Evolutionary conservation across 805 yeast species (phyloP), one percentile per base, ranked within the genome.

Genomic region (Cyberlindnera japonica): DNA sequence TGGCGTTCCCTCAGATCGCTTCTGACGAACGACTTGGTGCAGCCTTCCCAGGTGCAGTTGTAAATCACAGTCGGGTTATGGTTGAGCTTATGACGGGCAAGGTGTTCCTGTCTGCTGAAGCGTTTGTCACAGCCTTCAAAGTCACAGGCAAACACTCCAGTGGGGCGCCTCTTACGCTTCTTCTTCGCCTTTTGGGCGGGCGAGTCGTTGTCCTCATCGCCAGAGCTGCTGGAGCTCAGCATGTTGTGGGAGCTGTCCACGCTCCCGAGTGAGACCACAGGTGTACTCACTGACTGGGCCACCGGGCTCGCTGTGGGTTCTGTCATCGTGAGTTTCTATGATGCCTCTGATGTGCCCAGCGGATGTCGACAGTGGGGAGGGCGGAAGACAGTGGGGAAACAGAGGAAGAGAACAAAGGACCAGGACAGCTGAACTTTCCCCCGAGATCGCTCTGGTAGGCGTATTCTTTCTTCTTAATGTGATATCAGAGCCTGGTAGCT

Each of bases 21-120:
- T 29, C 88, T 60, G 1, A 81, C 87, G 64, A 81, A 81, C 0
- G 81, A 74, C 56, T 77, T 78, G 1, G 68, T 64, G 54, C 88
- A 81, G 3, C 63, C 61, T 10, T 69, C 63, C 58, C 67, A 67
- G 0, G 57, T 50, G 55, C 88, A 81, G 19, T 64, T 65, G 53
- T 69, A 79, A 10, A 80, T 76, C 38, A 72, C 73, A 16, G 71
- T 65, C 2, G 77, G 76, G 41, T 70, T 67, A 48, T 81, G 87
- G 54, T 81, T 81, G 37, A 81, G 64, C 51, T 76, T 72, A 54
- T 81, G 87, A 37, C 87, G 62, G 2, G 83, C 69, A 13, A 81
- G 57, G 60, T 81, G 87, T 51, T 81, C 87, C 2, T 79, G 71
- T 36, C 87, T 55, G 17, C 76, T 71, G 50, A 81, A 81, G 15